A percentile compares a stretch with the other conserved stretches of the same genome.
These are phyloP conservation scores for Venturiaceae sp. DNA, from an alignment of 2,329 filamentous ascomycete species.

Conservation along the genomic window DNA sequence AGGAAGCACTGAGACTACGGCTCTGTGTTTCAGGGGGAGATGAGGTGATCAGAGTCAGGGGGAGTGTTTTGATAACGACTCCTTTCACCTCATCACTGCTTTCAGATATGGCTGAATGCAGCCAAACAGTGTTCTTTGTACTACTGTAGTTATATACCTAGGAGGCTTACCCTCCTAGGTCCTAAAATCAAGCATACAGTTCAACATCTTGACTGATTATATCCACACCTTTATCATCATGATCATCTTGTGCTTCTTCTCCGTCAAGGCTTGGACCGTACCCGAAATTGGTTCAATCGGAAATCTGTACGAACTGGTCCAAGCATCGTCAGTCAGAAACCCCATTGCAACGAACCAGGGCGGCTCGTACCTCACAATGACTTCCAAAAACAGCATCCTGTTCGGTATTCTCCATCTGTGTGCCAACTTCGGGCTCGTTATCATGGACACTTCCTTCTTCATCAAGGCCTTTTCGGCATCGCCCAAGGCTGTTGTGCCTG, in stretches of 20 bases:
- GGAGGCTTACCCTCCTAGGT: too few relatives aligned
- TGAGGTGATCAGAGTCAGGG: too few relatives aligned
- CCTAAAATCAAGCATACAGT: too few relatives aligned
- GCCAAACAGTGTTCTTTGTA: too few relatives aligned
- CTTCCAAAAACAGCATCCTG: slow-evolving; percentile 37
- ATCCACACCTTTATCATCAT: slow-evolving; percentile 42
- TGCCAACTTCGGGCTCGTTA: slow-evolving; percentile 43
- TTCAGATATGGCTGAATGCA: too few relatives aligned
- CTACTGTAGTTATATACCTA: too few relatives aligned
- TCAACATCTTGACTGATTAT: slow-evolving; percentile 9
- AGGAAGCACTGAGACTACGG: too few relatives aligned
- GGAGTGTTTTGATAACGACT: too few relatives aligned
- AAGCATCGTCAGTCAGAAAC: slow-evolving; percentile 31
- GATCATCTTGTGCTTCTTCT: slow-evolving; percentile 41
- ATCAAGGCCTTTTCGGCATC: slow-evolving; percentile 43
- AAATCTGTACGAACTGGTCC: slow-evolving; percentile 40
- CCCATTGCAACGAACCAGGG: slow-evolving; percentile 42
- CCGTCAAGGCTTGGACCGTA: slow-evolving; percentile 35
- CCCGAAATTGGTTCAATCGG: slow-evolving; percentile 39
- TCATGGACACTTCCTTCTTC: slow-evolving; percentile 42
- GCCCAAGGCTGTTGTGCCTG: slow-evolving; percentile 12
- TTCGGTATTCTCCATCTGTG: slow-evolving; percentile 41
- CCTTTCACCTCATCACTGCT: too few relatives aligned
- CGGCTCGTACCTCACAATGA: slow-evolving; percentile 49
- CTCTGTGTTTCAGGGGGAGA: too few relatives aligned